A percentile compares a stretch with the other conserved stretches of the same genome.
phyloP scores from a whole-genome alignment of 495 filamentous ascomycete genomes.

The Glonium stellatum region DNA sequence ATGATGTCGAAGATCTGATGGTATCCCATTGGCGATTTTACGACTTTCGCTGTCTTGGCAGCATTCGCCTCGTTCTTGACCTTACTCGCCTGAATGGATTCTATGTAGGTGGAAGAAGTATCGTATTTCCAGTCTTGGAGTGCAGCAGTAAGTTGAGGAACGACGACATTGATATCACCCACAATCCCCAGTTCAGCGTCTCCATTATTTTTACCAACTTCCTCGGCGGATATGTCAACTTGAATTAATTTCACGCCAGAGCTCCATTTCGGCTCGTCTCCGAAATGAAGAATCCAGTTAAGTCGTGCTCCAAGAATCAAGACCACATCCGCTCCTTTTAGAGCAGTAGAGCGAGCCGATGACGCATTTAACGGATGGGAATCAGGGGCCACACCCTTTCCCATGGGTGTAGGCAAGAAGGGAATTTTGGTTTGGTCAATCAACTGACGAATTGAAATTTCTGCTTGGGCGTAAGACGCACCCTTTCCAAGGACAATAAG shows the following conservation, averaged over 20 bases:
- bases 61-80: constrained; percentile 42
- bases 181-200: constrained; percentile 45
- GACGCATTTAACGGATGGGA: constrained; percentile 50
- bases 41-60: constrained; percentile 5
- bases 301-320: constrained; percentile 54
- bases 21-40: constrained; percentile 45
- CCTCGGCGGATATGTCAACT: constrained; percentile 53
- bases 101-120: constrained; percentile 29
- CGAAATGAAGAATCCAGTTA: constrained; percentile 62
- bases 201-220: constrained; percentile 43
- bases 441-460: constrained; percentile 43
- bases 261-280: constrained; percentile 53
- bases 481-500: constrained; percentile 57
- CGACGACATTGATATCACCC: constrained; percentile 49
- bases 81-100: constrained; percentile 37
- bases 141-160: constrained; percentile 41
- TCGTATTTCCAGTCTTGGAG: constrained; percentile 44
- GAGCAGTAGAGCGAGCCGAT: constrained; percentile 51
- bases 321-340: constrained; percentile 53
- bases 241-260: constrained; percentile 48
- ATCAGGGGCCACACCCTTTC: constrained; percentile 55
- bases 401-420: constrained; percentile 60
- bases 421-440: constrained; percentile 47
- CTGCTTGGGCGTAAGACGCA: constrained; percentile 52
- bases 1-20: constrained; percentile 53